Evolutionary conservation across 129 eudicot genomes (phyloP).

Genomic region (Smallanthus sonchifolius): DNA sequence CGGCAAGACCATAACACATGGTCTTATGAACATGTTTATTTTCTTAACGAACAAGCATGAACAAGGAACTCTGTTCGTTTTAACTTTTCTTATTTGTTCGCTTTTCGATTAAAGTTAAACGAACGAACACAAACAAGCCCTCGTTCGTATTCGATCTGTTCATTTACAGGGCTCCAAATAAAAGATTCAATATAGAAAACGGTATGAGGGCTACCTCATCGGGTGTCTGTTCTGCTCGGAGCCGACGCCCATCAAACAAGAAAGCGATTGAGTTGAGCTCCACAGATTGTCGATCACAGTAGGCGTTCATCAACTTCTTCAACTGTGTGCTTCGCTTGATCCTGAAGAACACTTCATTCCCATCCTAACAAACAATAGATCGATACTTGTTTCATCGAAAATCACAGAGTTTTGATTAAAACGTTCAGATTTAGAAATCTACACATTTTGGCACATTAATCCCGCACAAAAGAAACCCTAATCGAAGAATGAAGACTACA

Average conservation of each 20-base stretch:
- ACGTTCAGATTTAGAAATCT: neutral
- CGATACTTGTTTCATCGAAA: neutral
- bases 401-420: neutral
- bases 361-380: constrained; percentile 1
- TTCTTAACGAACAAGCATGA: no score
- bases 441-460: neutral
- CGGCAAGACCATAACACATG: no score
- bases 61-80: no score
- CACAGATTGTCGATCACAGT: constrained; percentile 57
- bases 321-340: constrained; percentile 57
- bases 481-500: neutral
- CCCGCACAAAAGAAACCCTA: neutral
- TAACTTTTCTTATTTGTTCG: no score
- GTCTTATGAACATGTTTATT: no score
- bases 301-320: constrained; percentile 66
- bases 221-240: constrained; percentile 56
- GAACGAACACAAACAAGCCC: no score
- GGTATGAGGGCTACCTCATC: constrained; percentile 39
- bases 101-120: no score
- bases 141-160: no score
- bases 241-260: constrained; percentile 28
- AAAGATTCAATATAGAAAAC: neutral
- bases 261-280: constrained; percentile 43
- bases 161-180: no score
- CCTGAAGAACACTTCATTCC: constrained; percentile 6